Evolutionary conservation across 2,329 filamentous ascomycete genomes (phyloP), one percentile per base, ranked within the genome.

Genomic region (Beauveria medogensis): DNA sequence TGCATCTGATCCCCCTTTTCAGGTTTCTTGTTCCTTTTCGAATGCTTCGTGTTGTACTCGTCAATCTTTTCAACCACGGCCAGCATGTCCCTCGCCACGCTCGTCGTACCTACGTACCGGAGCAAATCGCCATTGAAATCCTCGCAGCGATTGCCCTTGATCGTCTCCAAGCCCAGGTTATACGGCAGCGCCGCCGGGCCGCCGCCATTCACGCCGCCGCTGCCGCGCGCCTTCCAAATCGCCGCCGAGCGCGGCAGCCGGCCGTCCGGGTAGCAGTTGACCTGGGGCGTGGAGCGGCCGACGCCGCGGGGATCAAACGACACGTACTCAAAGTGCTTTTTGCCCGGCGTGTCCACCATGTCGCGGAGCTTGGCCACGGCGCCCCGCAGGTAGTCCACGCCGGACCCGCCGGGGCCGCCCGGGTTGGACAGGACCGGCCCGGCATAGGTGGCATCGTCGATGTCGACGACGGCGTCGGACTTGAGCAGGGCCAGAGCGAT

Each of bases 271-370:
- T 71, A 79, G 68, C 77, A 80, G 55, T 77, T 70, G 1, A 72
- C 70, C 12, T 53, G 58, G 0, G 78, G 78, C 7, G 70, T 71
- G 3, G 72, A 75, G 59, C 69, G 65, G 2, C 68, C 71, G 5
- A 79, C 63, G 24, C 77, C 78, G 5, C 78, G 72, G 0, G 78
- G 77, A 63, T 80, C 78, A 63, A 77, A 80, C 7, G 72, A 72
- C 5, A 80, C 63, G 18, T 78, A 70, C 59, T 77, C 75, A 47
- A 77, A 77, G 62, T 76, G 73, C 6, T 67, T 68, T 28, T 62
- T 65, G 22, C 67, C 69, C 3, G 67, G 67, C 12, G 61, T 67
- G 48, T 72, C 71, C 4, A 67, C 51, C 8, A 66, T 60, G 34
- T 58, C 37, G 48, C 72, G 76, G 12, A 78, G 61, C n/a, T 55